phyloP scores from a whole-genome alignment of 2,329 filamentous ascomycete species.

The Fusarium lateritium region DNA sequence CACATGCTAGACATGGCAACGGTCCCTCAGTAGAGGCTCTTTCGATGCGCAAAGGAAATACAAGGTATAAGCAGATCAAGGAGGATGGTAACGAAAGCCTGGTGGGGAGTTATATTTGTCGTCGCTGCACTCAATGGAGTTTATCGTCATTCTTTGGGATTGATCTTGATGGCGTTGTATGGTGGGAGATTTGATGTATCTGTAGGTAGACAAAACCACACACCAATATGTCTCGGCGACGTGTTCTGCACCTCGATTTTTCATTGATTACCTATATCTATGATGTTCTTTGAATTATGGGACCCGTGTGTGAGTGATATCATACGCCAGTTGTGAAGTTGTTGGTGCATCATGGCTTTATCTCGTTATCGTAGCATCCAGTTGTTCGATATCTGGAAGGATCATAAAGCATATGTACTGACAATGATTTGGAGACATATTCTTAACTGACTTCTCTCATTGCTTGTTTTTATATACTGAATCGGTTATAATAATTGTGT shows the following conservation, averaged over 20 bases:
- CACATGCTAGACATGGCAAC: conserved; percentile 77
- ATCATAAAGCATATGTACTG: too few species aligned
- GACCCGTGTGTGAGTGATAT: neutral
- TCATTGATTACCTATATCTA: too few species aligned
- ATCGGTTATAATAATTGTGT: too few species aligned
- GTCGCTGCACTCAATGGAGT: conserved; percentile 43
- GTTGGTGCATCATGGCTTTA: neutral
- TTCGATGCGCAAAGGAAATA: neutral
- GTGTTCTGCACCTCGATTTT: neutral
- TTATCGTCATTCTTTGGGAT: conserved; percentile 35
- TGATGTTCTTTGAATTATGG: neutral
- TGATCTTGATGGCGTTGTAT: conserved; percentile 44
- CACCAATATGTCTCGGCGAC: conserved; percentile 5
- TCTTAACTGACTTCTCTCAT: too few species aligned
- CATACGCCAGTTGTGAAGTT: neutral
- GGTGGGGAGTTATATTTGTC: conserved; percentile 18
- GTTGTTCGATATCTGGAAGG: too few species aligned
- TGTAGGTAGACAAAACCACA: conserved; percentile 47
- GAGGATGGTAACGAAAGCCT: neutral
- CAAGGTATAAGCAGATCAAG: neutral
- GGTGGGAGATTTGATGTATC: conserved; percentile 40
- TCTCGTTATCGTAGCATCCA: too few species aligned
- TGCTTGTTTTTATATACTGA: too few species aligned
- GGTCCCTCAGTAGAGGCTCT: conserved; percentile 28
- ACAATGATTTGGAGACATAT: too few species aligned